phyloP scores from a whole-genome alignment of 352 stramenopile species.

The Globisporangium alternatum region DNA sequence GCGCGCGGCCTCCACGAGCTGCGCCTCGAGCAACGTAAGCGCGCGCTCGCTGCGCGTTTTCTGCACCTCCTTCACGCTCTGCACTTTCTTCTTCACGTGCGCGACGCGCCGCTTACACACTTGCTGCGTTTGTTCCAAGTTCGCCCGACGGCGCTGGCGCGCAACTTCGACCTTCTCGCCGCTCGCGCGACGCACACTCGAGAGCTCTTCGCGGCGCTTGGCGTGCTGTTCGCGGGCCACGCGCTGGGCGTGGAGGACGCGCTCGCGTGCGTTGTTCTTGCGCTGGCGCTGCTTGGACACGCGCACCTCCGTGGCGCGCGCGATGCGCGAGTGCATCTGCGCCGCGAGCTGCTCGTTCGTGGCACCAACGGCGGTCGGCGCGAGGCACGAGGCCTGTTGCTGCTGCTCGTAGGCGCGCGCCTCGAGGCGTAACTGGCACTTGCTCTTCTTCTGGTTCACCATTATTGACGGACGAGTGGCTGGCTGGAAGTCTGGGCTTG shows the following conservation, averaged over 20 bases:
- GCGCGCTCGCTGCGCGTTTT: conserved; percentile 33
- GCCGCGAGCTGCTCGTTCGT: conserved; percentile 20
- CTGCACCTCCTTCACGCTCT: conserved; percentile 44
- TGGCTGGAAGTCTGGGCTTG: background rate
- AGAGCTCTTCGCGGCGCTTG: conserved; percentile 42
- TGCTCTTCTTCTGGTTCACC: conserved; percentile 62
- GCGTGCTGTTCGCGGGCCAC: conserved; percentile 49
- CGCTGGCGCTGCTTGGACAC: conserved; percentile 39
- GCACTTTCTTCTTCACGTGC: conserved; percentile 49
- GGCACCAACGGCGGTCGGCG: background rate
- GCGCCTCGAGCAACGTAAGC: conserved; percentile 34
- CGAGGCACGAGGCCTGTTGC: background rate
- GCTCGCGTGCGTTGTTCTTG: conserved; percentile 34
- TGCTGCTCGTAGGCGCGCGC: conserved; percentile 31
- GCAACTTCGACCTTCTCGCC: conserved; percentile 50
- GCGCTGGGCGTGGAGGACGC: conserved; percentile 53
- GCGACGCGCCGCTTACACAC: conserved; percentile 43
- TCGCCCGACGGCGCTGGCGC: conserved; percentile 37
- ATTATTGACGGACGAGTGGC: conserved; percentile 18
- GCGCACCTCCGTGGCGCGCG: conserved; percentile 48
- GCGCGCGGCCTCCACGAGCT: conserved; percentile 45
- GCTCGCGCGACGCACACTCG: conserved; percentile 29
- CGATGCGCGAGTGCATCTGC: conserved; percentile 44
- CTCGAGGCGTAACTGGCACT: conserved; percentile 70
- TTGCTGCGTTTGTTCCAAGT: conserved; percentile 40